Percentiles rank a stretch among this genome's conserved stretches.
Conservation (phyloP, 768 basidiomycete genomes). For the Lactarius hengduanensis region DNA sequence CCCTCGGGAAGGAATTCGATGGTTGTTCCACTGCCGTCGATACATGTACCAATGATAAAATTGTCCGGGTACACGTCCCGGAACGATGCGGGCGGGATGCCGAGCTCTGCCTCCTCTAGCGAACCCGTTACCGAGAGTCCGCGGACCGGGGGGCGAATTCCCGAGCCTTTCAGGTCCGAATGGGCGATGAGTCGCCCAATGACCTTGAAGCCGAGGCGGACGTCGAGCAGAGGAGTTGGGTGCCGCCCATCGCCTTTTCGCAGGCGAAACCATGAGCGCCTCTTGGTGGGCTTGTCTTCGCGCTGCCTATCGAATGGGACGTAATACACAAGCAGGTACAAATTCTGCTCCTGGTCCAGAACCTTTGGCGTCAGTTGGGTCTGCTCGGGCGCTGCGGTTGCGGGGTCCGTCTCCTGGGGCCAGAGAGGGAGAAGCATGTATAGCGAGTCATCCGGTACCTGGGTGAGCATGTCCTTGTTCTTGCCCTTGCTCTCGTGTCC, state of each 20-base stretch:
- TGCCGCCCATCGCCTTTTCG: constrained; percentile 34
- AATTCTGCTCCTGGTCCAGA: constrained; percentile 52
- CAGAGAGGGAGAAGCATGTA: constrained; percentile 88
- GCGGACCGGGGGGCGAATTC: constrained; percentile 68
- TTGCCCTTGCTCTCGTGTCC: constrained; percentile 26
- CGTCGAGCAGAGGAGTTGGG: constrained; percentile 36
- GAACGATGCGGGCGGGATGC: constrained; percentile 38
- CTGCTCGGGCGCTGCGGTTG: constrained; percentile 26
- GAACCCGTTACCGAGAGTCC: constrained; percentile 68
- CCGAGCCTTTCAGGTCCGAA: constrained; percentile 67
- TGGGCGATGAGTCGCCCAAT: constrained; percentile 73
- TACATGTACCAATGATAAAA: constrained; percentile 59
- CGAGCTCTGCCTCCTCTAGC: constrained; percentile 42
- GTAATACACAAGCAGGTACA: constrained; percentile 81
- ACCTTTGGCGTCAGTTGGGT: constrained; percentile 29
- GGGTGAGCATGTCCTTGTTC: constrained; percentile 48
- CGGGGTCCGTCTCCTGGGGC: constrained; percentile 67
- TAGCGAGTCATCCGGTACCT: constrained; percentile 64
- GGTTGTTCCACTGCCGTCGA: constrained; percentile 54
- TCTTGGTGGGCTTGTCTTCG: constrained; percentile 40
- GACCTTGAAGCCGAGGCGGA: constrained; percentile 66
- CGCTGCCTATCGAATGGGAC: constrained; percentile 50
- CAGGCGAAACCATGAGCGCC: constrained; percentile 38
- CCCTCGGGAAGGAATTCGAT: constrained; percentile 83
- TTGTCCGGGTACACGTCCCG: constrained; percentile 40